A percentile compares a stretch with the other conserved stretches of the same genome.
phyloP scores from a whole-genome alignment of 1,284 basidiomycete species.

The Cutaneotrichosporon sp. region DNA sequence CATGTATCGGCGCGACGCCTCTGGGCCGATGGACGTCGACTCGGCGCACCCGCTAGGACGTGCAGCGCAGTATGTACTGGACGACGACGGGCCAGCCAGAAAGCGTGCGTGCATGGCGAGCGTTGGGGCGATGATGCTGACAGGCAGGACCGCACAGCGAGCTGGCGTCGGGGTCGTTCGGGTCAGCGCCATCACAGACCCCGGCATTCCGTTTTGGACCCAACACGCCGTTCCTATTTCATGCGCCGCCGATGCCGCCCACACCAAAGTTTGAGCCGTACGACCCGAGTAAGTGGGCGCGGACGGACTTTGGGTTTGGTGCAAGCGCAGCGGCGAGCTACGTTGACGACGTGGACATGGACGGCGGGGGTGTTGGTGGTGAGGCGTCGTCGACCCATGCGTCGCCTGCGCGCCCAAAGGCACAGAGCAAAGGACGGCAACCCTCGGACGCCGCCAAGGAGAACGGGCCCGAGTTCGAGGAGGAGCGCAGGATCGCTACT shows the following conservation, averaged over 20 bases:
- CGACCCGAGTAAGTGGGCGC: slow-evolving; percentile 35
- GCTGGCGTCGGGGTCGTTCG: slow-evolving; percentile 14
- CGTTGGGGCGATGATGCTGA: not conserved
- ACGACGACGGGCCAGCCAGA: slow-evolving; percentile 37
- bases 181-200: slow-evolving; percentile 1
- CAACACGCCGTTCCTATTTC: slow-evolving; percentile 33
- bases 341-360: slow-evolving; percentile 34
- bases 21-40: slow-evolving; percentile 43
- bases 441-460: slow-evolving; percentile 9
- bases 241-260: slow-evolving; percentile 21
- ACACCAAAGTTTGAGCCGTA: slow-evolving; percentile 23
- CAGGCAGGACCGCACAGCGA: slow-evolving; percentile 37
- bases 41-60: slow-evolving; percentile 21
- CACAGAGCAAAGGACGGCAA: not conserved
- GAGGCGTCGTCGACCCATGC: too few relatives aligned
- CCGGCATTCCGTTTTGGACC: slow-evolving; percentile 20
- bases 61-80: slow-evolving; percentile 27
- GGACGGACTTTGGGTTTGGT: slow-evolving; percentile 24
- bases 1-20: slow-evolving; percentile 27
- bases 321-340: not conserved
- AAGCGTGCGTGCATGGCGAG: slow-evolving; percentile 32
- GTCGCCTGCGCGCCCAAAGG: too few relatives aligned
- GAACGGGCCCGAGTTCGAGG: slow-evolving; percentile 10
- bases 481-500: slow-evolving; percentile 49
- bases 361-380: not conserved